Conservation (phyloP, 2,329 filamentous ascomycete species). For the Malbranchea cinnamomea region DNA sequence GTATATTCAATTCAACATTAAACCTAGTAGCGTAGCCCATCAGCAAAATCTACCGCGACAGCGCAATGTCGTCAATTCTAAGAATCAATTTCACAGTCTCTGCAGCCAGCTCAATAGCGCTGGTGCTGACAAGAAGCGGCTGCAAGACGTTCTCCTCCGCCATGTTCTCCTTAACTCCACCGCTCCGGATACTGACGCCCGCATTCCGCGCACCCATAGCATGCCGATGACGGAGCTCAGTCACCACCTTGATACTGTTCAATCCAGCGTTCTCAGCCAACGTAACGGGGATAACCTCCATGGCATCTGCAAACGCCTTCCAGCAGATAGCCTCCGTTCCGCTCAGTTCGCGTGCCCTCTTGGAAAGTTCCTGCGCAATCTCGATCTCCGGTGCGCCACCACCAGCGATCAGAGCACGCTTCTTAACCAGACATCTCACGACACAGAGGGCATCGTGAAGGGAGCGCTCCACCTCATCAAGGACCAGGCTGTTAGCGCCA, state of each 20-base stretch:
- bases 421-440: slow-evolving; percentile 94
- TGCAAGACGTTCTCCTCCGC: slow-evolving; percentile 94
- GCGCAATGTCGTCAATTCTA: slow-evolving; percentile 51
- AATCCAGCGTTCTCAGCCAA: slow-evolving; percentile 93
- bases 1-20: neutral
- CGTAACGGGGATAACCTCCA: slow-evolving; percentile 94
- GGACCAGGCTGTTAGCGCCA: slow-evolving; percentile 82
- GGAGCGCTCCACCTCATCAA: slow-evolving; percentile 93
- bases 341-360: slow-evolving; percentile 65
- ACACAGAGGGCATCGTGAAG: slow-evolving; percentile 96
- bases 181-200: slow-evolving; percentile 94
- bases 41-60: slow-evolving; percentile 27
- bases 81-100: slow-evolving; percentile 97
- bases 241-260: slow-evolving; percentile 98
- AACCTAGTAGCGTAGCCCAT: neutral
- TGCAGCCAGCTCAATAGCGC: slow-evolving; percentile 87
- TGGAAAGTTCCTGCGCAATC: slow-evolving; percentile 73
- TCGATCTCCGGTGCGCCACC: slow-evolving; percentile 95
- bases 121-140: slow-evolving; percentile 90
- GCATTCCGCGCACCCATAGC: slow-evolving; percentile 91
- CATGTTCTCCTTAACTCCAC: slow-evolving; percentile 93
- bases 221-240: slow-evolving; percentile 84
- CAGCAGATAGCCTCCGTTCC: slow-evolving; percentile 97
- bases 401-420: slow-evolving; percentile 96
- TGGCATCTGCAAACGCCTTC: slow-evolving; percentile 95